Evolutionary conservation across 257 asterid genomes (phyloP).

Genomic region (Rubia yunnanensis): DNA sequence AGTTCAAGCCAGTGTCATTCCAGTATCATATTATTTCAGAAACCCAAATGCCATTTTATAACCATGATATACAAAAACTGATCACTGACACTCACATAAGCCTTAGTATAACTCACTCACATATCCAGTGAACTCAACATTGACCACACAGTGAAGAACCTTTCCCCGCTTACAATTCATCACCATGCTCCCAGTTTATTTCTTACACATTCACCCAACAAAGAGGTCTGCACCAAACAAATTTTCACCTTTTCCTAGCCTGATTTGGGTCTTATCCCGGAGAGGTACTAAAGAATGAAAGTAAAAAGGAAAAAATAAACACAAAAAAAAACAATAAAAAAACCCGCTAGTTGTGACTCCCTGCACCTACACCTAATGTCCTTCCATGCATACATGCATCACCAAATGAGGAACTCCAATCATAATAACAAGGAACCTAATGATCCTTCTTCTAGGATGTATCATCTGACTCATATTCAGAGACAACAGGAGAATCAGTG

Average conservation of each 20-base stretch:
- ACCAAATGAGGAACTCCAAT: conserved; percentile 21
- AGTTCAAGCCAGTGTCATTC: conserved; percentile 2
- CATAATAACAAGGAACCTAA: conserved; percentile 15
- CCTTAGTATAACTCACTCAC: background rate
- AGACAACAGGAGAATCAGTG: conserved; percentile 51
- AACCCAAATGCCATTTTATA: conserved; percentile 4
- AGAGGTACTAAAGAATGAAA: conserved; percentile 25
- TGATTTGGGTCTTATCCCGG: conserved; percentile 12
- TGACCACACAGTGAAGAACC: background rate
- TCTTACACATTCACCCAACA: conserved; percentile 7
- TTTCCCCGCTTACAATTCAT: background rate
- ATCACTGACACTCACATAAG: background rate
- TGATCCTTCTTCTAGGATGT: conserved; percentile 27
- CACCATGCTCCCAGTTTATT: conserved; percentile 6
- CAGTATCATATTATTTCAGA: background rate
- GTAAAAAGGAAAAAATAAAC: conserved; percentile 6
- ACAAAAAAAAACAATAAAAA: conserved; percentile 19
- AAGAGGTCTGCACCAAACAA: conserved; percentile 2
- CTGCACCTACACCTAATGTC: conserved; percentile 31
- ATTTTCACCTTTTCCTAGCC: background rate
- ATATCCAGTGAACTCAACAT: background rate
- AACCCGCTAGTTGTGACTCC: conserved; percentile 9
- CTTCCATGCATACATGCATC: conserved; percentile 24
- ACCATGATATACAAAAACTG: background rate
- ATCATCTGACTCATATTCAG: conserved; percentile 48